Evolutionary conservation across 495 filamentous ascomycete species (phyloP).

Genomic region (Neurospora sp.): DNA sequence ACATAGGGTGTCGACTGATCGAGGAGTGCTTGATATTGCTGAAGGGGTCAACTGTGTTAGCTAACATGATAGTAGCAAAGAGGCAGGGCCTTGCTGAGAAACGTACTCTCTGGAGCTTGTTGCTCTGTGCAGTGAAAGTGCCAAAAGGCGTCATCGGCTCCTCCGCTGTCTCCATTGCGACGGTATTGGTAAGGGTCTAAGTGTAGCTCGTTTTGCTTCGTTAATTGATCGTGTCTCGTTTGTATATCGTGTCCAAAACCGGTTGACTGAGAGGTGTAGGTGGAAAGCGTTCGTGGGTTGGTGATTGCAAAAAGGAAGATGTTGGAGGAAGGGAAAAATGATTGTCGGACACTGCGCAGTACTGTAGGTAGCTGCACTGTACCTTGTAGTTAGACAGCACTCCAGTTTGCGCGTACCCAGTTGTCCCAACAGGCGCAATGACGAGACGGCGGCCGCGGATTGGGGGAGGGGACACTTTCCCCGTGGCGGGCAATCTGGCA

Average conservation of each 20-base stretch:
- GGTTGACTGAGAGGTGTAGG: neutral
- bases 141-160: constrained; percentile 23
- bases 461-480: neutral
- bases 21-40: constrained; percentile 93
- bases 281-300: neutral
- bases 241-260: neutral
- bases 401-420: neutral
- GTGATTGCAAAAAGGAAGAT: neutral
- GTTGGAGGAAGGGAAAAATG: neutral
- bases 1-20: constrained; percentile 85
- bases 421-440: neutral
- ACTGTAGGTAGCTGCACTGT: neutral
- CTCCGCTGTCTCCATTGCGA: constrained; percentile 16
- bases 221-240: neutral
- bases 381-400: neutral
- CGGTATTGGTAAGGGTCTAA: neutral
- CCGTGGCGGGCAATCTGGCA: neutral
- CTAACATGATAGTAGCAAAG: constrained; percentile 1
- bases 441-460: neutral
- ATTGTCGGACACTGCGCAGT: neutral
- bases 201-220: neutral
- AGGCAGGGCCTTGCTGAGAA: neutral
- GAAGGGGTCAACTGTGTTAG: neutral
- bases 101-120: constrained; percentile 33
- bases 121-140: constrained; percentile 19